phyloP scores from a whole-genome alignment of 2,329 filamentous ascomycete species.

The Penicillium occitanis region DNA sequence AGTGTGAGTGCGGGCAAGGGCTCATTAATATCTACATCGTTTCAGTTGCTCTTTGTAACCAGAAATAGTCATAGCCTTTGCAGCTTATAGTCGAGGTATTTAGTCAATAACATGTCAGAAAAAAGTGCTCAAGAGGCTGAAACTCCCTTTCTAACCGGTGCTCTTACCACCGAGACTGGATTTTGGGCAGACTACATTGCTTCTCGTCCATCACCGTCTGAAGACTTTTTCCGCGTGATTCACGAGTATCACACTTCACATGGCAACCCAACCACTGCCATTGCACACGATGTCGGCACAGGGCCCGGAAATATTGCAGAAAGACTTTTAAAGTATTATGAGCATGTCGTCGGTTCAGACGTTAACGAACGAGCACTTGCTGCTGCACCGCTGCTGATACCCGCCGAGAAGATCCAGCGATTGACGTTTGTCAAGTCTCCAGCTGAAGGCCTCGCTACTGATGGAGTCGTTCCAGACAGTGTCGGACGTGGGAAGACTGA shows the following conservation, averaged over 20 bases:
- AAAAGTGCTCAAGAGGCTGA: no score
- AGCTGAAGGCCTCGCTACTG: neutral
- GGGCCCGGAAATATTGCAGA: neutral
- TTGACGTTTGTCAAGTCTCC: neutral
- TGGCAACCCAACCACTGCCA: neutral
- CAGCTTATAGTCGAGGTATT: no score
- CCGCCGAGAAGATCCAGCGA: neutral
- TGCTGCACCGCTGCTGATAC: neutral
- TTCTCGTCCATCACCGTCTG: neutral
- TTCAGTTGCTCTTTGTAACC: no score
- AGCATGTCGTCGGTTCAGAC: neutral
- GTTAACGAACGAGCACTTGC: neutral
- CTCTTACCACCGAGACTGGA: neutral
- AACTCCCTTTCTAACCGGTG: neutral
- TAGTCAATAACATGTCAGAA: no score
- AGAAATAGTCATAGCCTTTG: no score
- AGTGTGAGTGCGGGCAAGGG: no score
- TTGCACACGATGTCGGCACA: neutral
- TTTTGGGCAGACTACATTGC: neutral
- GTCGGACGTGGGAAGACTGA: neutral
- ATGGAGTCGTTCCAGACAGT: neutral
- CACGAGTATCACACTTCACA: neutral
- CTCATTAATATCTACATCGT: no score
- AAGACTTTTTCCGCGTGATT: neutral
- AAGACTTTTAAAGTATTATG: neutral